phyloP scores from a whole-genome alignment of 2,329 filamentous ascomycete genomes.

The Phaeosphaeriaceae sp. region DNA sequence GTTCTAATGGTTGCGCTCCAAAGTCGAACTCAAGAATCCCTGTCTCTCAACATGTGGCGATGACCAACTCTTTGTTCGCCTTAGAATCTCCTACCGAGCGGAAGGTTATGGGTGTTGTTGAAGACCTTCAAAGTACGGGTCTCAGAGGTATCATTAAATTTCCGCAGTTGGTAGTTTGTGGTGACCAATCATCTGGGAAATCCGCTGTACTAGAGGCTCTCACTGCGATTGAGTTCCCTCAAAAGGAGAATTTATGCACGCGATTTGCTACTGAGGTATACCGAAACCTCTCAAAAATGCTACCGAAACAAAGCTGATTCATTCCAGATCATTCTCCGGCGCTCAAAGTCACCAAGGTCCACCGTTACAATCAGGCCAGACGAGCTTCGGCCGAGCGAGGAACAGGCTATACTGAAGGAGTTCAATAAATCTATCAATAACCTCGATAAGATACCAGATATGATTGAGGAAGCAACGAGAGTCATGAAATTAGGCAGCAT shows the following conservation, averaged over 20 bases:
- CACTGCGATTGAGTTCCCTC: neutral
- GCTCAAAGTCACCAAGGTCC: slow-evolving; percentile 14
- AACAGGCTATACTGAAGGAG: slow-evolving; percentile 40
- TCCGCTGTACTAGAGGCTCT: slow-evolving; percentile 61
- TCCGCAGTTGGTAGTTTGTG: slow-evolving; percentile 28
- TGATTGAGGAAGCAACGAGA: slow-evolving; percentile 61
- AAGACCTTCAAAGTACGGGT: slow-evolving; percentile 59
- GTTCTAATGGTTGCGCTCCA: too few species aligned
- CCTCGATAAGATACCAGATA: slow-evolving; percentile 51
- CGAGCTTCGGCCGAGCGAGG: slow-evolving; percentile 30
- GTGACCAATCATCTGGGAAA: slow-evolving; percentile 65
- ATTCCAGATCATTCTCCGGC: slow-evolving; percentile 50
- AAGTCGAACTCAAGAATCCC: too few species aligned
- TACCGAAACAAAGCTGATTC: neutral
- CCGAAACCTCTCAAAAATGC: neutral
- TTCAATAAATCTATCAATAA: slow-evolving; percentile 47
- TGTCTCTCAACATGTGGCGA: too few species aligned
- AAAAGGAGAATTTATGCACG: neutral
- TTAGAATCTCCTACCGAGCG: slow-evolving; percentile 55
- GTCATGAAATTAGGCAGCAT: slow-evolving; percentile 54
- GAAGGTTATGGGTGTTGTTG: slow-evolving; percentile 60
- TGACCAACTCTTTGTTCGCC: too few species aligned
- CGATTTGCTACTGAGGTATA: too few species aligned
- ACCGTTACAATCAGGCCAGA: slow-evolving; percentile 49
- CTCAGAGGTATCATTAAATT: slow-evolving; percentile 41